Evolutionary conservation across 129 eudicot genomes (phyloP), one percentile per base, ranked within the genome.

Genomic region (Rutidosis leptorrhynchoides): DNA sequence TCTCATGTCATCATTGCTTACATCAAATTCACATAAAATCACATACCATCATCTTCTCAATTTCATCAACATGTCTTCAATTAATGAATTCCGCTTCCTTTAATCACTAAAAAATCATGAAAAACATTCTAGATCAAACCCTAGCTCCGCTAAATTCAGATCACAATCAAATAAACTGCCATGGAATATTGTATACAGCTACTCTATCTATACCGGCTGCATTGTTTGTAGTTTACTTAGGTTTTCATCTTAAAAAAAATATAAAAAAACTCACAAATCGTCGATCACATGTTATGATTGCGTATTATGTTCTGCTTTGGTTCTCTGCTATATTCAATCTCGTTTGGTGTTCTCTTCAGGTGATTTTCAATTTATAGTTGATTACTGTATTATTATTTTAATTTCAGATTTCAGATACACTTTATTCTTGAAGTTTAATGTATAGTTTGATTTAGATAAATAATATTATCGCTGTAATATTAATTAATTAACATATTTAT

Each of bases 281-380:
- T 2, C 78, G 88, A 2, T 82, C 89, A 11, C 77, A 61, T 59
- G 86, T 88, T 6, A 88, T 85, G 89, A 74, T 82, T 32, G 83
- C 89, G 40, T 88, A 83, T 72, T 88, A 85, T 67, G 48, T 74
- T 19, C 92, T 88, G 53, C 84, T 88, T 48, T 88, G 96, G 92
- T 2, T 80, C 49, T 69, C 87, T 7, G 82, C 83, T 54, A 46
- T 83, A 51, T 81, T 88, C 58, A 83, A 88, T 63, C 76, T 88
- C n/a, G 81, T 74, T 22, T 88, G 96, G 96, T 78, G 83, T 62
- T 74, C 71, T 65, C 83, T 83, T 75, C 96, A 88, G 92, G 96
- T 88, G 72, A 15, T 33, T 40, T 37, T 30, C 7, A 19, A 19
- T n/a, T 25, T 29, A 0, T 52, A 37, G n/a, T n/a, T 11, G 3